Base-by-base conservation (phyloP, 345 rosid species). In the Acer negundo region DNA sequence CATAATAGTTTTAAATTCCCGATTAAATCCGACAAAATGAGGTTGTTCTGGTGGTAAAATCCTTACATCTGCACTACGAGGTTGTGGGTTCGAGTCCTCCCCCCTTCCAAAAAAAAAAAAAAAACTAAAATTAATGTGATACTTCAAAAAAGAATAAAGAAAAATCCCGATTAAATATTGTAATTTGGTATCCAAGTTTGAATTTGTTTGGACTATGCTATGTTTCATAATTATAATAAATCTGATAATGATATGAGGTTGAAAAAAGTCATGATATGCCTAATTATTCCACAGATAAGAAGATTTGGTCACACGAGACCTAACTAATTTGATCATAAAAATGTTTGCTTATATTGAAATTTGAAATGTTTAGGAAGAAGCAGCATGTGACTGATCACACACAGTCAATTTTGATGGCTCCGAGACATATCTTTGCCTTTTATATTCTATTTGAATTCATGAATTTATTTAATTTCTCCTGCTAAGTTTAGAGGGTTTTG, bases 401-500 rank as follows among this genome's bases (percentile, higher is more conserved):
- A 16, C 2, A 9, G 70, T 77, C 80, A 62, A 63, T 10, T 62
- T 35, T 62, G 75, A 70, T 70, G 70, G 75, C 75, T 22, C 47
- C 5, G 23, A 12, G 13, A 22, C 49, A 38, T 47, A 44, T 19
- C 3, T 62, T 31, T 10, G 75, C 38, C 20, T 28, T 35, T 63
- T 64, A 19, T 17, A 65, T 65, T 28, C 42, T 5, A 10, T 65
- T 35, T 65, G 46, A 65, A 65, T 65, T 65, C 3, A 12, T 16
- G 47, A 31, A 62, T 26, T 28, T 11, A 62, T 26, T 7, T 35
- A 46, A 28, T 16, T 15, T 16, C 12, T 12, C 42, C 2, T 63
- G 6, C 17, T 22, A 42, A 42, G 26, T 44, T 44, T 3, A 31
- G 71, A 44, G 24, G 7, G 24, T 46, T 46, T 7, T 28, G 19